These are phyloP conservation scores for Mortierella sp. DNA, from an alignment of 371 early-diverging fungal genomes.

Conservation along the genomic window DNA sequence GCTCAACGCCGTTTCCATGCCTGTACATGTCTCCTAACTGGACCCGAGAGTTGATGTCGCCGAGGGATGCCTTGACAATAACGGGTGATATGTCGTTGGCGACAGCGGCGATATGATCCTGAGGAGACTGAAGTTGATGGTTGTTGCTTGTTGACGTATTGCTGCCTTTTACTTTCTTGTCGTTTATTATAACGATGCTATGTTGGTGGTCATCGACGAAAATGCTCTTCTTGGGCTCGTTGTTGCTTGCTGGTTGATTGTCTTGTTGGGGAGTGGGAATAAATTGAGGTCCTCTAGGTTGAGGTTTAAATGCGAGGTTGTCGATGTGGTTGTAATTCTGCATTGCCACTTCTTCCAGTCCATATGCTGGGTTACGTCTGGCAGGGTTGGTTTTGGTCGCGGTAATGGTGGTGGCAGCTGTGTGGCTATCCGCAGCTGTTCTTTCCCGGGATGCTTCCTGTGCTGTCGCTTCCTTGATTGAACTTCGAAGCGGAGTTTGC, in stretches of 20 bases:
- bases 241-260: neutral
- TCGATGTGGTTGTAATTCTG: neutral
- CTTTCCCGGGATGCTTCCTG: neutral
- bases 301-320: neutral
- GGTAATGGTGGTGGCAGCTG: neutral
- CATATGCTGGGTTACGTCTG: neutral
- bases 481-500: no score
- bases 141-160: neutral
- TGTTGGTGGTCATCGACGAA: no score
- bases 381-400: neutral
- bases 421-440: neutral
- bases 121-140: neutral
- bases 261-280: neutral
- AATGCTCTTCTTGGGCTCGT: neutral
- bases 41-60: neutral
- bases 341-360: neutral
- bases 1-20: neutral
- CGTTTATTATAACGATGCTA: neutral
- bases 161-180: neutral
- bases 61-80: neutral
- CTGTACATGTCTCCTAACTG: neutral
- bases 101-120: neutral
- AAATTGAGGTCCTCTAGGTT: neutral
- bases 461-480: neutral
- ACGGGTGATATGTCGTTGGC: neutral